Percentiles rank a stretch among this genome's conserved stretches.
Conservation (phyloP, 2,329 filamentous ascomycete genomes). For the Dactylellina cionopaga region DNA sequence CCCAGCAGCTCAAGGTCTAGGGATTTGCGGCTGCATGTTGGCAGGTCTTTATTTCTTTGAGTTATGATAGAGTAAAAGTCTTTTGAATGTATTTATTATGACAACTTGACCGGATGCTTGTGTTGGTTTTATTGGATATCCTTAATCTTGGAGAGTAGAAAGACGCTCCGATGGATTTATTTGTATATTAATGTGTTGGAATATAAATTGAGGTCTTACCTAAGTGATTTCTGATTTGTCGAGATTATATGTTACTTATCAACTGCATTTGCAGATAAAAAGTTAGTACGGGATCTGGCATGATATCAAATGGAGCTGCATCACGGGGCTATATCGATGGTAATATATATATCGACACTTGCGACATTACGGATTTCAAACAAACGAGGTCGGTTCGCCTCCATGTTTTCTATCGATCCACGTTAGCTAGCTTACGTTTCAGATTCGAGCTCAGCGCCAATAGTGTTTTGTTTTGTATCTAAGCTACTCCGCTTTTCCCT, state of each 20-base stretch:
- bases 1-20: too few species aligned
- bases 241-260: too few species aligned
- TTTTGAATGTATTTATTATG: background rate
- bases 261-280: too few species aligned
- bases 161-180: background rate
- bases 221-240: too few species aligned
- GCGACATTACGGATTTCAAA: background rate
- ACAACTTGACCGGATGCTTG: background rate
- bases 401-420: conserved; percentile 26
- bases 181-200: conserved; percentile 17
- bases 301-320: too few species aligned
- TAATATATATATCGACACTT: too few species aligned
- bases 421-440: conserved; percentile 36
- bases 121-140: background rate
- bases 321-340: too few species aligned
- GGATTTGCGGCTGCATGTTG: too few species aligned
- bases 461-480: background rate
- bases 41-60: background rate
- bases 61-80: background rate
- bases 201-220: too few species aligned
- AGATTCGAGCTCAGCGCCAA: conserved; percentile 12
- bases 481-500: conserved; percentile 9
- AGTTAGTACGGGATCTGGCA: too few species aligned
- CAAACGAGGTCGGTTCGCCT: conserved; percentile 24
- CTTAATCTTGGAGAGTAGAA: too few species aligned